Evolutionary conservation across 257 asterid genomes (phyloP).

Genomic region (Nicotiana paniculata): DNA sequence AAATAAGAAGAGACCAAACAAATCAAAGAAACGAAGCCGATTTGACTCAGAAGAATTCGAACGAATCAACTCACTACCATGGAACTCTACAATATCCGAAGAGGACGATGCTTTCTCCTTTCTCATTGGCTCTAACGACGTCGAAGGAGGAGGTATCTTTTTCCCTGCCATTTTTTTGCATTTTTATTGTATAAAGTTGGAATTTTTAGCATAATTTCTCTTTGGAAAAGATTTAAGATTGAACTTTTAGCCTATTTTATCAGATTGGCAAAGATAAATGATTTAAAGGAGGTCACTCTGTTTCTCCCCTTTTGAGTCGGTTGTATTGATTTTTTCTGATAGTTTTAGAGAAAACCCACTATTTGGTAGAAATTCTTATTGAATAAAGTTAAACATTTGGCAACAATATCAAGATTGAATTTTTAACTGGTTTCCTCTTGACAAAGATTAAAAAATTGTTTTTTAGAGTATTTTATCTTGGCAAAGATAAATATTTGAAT

Average conservation of each 20-base stretch:
- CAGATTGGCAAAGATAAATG: background rate
- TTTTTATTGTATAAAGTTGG: too few species aligned
- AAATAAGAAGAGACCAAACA: slow-evolving; percentile 23
- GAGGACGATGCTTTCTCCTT: slow-evolving; percentile 43
- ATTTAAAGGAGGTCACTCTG: background rate
- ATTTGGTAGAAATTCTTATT: background rate
- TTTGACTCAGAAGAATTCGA: slow-evolving; percentile 39
- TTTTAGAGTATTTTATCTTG: background rate
- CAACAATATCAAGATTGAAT: background rate
- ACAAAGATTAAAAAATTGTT: background rate
- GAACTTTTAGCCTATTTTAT: background rate
- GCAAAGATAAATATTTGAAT: background rate
- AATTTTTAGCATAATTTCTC: background rate
- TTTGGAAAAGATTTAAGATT: background rate
- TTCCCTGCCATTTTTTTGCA: background rate
- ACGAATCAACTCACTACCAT: slow-evolving; percentile 50
- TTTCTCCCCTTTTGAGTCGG: background rate
- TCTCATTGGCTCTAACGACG: slow-evolving; percentile 67
- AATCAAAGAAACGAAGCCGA: slow-evolving; percentile 47
- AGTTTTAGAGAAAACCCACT: background rate
- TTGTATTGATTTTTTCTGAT: background rate
- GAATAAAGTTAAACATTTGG: background rate
- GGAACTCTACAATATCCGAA: slow-evolving; percentile 56
- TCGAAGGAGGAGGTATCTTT: slow-evolving; percentile 58
- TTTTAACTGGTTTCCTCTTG: background rate